Conservation (phyloP, 805 yeast genomes). For the Starmerella vaccinii region DNA sequence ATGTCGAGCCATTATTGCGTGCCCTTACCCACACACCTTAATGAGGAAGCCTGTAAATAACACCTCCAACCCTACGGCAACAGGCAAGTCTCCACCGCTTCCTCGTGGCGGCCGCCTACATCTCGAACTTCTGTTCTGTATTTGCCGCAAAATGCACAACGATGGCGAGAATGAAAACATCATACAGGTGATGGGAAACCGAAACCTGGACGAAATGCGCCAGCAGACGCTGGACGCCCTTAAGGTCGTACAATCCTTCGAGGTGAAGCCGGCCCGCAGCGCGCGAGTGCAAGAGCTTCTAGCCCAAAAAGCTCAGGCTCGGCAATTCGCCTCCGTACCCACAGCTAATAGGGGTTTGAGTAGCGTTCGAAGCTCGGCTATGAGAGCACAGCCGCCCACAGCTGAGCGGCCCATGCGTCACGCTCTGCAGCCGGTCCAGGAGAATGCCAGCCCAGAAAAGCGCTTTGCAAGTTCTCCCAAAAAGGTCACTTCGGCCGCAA, state of each 20-base stretch:
- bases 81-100: not conserved
- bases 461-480: constrained; percentile 1
- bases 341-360: too few species aligned
- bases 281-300: constrained; percentile 3
- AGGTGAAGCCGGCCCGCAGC: constrained; percentile 11
- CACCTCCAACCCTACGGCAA: not conserved
- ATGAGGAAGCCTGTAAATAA: not conserved
- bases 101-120: not conserved
- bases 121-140: not conserved
- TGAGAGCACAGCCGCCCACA: not conserved
- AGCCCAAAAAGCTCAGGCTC: not conserved
- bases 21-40: not conserved
- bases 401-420: not conserved
- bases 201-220: constrained; percentile 10
- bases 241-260: constrained; percentile 12
- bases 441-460: constrained; percentile 1
- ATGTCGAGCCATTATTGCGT: not conserved
- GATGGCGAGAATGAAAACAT: not conserved
- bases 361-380: too few species aligned
- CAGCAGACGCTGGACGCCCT: constrained; percentile 13
- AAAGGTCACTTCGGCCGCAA: not conserved
- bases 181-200: not conserved
- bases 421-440: not conserved
- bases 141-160: not conserved
- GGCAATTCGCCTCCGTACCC: not conserved